These are phyloP conservation scores for Zoysia japonica DNA, from an alignment of 176 grass and related monocot genomes.

Conservation along the genomic window DNA sequence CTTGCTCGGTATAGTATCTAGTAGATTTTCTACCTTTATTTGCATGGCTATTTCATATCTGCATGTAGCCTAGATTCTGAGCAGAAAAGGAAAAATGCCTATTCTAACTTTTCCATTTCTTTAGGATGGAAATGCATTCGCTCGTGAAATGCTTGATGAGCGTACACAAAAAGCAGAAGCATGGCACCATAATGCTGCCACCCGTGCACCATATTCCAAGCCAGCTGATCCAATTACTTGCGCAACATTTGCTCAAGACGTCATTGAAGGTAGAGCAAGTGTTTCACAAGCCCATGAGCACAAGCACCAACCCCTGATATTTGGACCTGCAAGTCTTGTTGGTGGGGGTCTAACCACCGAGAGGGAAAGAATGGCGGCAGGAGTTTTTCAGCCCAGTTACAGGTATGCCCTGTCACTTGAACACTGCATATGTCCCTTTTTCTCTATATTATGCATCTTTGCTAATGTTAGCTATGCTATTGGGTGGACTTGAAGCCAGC, in stretches of 20 bases:
- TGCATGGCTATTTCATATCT: background rate
- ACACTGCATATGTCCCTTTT: background rate
- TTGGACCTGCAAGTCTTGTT: conserved; percentile 83
- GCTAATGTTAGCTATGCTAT: background rate
- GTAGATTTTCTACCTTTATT: conserved; percentile 12
- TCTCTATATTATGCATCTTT: background rate
- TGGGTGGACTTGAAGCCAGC: too few relatives aligned
- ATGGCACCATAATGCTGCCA: conserved; percentile 84
- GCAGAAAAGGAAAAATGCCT: background rate
- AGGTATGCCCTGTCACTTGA: conserved; percentile 46
- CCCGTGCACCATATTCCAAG: conserved; percentile 56
- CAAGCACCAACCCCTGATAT: conserved; percentile 94
- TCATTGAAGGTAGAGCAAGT: conserved; percentile 88
- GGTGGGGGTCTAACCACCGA: conserved; percentile 66
- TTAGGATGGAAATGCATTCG: conserved; percentile 72
- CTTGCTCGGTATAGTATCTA: background rate
- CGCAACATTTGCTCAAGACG: conserved; percentile 94
- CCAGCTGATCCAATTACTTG: conserved; percentile 93
- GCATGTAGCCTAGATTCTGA: background rate
- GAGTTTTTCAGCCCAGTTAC: conserved; percentile 93
- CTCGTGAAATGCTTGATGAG: conserved; percentile 82
- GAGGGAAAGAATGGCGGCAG: conserved; percentile 76
- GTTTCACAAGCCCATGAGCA: conserved; percentile 87
- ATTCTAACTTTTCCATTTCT: background rate
- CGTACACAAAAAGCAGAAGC: conserved; percentile 64